Evolutionary conservation across 1,139 yeast genomes (phyloP).

Genomic region (Yamadazyma mexicana): DNA sequence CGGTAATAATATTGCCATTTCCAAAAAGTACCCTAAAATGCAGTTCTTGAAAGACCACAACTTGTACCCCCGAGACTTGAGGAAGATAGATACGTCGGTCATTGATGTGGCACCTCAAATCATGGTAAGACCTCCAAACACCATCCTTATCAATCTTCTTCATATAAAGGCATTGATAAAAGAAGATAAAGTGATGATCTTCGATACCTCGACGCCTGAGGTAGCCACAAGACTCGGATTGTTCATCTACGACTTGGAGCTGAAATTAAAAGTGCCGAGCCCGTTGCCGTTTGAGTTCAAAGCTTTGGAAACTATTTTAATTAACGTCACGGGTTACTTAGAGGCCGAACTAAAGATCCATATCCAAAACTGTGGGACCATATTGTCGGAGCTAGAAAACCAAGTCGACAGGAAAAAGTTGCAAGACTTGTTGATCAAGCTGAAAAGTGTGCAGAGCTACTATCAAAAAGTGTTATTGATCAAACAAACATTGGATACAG

Average conservation of each 20-base stretch:
- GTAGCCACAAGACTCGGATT: constrained; percentile 65
- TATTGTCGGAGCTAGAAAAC: constrained; percentile 79
- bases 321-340: constrained; percentile 78
- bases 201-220: constrained; percentile 66
- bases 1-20: constrained; percentile 74
- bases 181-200: constrained; percentile 76
- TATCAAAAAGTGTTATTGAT: constrained; percentile 82
- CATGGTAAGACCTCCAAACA: constrained; percentile 67
- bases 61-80: constrained; percentile 74
- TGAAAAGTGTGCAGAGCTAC: constrained; percentile 78
- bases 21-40: constrained; percentile 76
- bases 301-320: constrained; percentile 84
- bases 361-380: constrained; percentile 69
- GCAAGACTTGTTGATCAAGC: constrained; percentile 75
- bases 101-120: constrained; percentile 90
- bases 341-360: constrained; percentile 85
- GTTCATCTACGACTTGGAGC: constrained; percentile 84
- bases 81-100: constrained; percentile 86
- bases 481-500: constrained; percentile 81
- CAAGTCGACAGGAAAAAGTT: constrained; percentile 82
- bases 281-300: constrained; percentile 71
- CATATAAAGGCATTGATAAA: constrained; percentile 88
- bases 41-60: constrained; percentile 74
- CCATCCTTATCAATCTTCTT: constrained; percentile 75
- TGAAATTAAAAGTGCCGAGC: constrained; percentile 55